Base-by-base conservation (phyloP, 148 eudicot genomes). In the Dysphania ambrosioides region DNA sequence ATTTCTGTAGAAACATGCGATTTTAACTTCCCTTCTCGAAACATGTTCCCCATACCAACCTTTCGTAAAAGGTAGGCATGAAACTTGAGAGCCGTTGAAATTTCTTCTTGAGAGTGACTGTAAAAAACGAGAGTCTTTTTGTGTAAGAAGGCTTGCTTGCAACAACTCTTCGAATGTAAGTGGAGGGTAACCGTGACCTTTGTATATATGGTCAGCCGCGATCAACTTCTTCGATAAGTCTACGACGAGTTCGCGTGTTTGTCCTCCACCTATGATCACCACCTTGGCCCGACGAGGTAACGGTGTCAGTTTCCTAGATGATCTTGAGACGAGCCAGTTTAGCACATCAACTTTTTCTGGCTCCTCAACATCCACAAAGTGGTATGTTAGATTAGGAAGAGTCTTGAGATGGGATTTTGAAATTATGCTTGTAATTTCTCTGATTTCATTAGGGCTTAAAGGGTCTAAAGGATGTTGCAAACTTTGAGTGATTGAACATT, bases 291-390 rank as follows among this genome's bases (percentile, higher is more conserved):
- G 85, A 77, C 97, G 96, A 83, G 91, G 60, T 64, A 87, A 40
- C 70, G 70, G 29, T 35, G 47, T 77, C 21, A 6, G 4, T 10
- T 49, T 2, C n/a, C 15, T 49, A 11, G 2, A 11, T 2, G 18
- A 44, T 60, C 0, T 2, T n/a, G 66, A 24, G 70, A 83, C 9
- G 88, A 85, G 77, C 88, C 87, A 90, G 0, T 72, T 16, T 27
- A 87, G 82, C 68, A 93, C 93, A 38, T 82, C 78, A 42, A 63
- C 53, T 71, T 93, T 93, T 2, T 90, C 82, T 9, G 96, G 97
- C 58, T 93, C 97, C 40, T 93, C 96, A n/a, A 93, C 80, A 66
- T 93, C 97, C 8, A 93, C 85, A 82, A 77, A 87, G 42, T 93
- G 96, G 59, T 85, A 93, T 55, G 89, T 93, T 65, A 88, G 36